Conservation (phyloP, 495 filamentous ascomycete species). For the Lepraria neglecta region DNA sequence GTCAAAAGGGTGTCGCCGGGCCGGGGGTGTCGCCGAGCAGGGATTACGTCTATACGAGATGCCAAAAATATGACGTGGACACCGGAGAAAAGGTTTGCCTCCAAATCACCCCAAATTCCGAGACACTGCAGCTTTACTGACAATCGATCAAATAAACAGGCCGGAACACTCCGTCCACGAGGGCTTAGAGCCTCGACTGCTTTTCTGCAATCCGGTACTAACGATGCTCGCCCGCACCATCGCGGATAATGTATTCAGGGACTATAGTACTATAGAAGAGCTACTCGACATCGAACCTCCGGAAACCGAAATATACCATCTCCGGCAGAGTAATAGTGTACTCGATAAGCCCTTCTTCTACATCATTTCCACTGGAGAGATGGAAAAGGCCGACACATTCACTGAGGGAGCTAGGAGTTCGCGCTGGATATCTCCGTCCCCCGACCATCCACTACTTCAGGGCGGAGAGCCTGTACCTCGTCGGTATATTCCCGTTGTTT, state of each 20-base stretch:
- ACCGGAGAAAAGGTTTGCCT: constrained; percentile 20
- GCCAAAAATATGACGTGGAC: constrained; percentile 23
- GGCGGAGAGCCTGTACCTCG: constrained; percentile 25
- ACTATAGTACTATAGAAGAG: no score
- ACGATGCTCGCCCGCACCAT: constrained; percentile 1
- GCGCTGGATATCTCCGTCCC: constrained; percentile 18
- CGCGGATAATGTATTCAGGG: constrained; percentile 10
- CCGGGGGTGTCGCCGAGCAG: no score
- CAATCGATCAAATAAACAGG: constrained; percentile 21
- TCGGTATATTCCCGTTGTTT: constrained; percentile 22
- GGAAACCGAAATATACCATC: constrained; percentile 20
- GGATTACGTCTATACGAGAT: constrained; percentile 22
- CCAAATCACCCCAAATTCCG: background rate
- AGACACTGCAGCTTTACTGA: background rate
- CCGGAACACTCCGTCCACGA: constrained; percentile 22
- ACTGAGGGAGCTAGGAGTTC: constrained; percentile 17
- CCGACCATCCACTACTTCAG: constrained; percentile 26
- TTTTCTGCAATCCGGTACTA: constrained; percentile 18
- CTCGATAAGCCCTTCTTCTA: constrained; percentile 19
- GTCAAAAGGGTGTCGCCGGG: no score
- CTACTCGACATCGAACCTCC: constrained; percentile 21
- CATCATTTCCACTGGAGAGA: constrained; percentile 17
- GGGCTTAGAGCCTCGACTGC: constrained; percentile 17
- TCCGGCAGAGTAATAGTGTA: constrained; percentile 18
- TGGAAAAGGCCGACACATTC: constrained; percentile 16